A percentile compares a stretch with the other conserved stretches of the same genome.
Conservation (phyloP, 768 basidiomycete genomes). For the Mrakia gelida region DNA sequence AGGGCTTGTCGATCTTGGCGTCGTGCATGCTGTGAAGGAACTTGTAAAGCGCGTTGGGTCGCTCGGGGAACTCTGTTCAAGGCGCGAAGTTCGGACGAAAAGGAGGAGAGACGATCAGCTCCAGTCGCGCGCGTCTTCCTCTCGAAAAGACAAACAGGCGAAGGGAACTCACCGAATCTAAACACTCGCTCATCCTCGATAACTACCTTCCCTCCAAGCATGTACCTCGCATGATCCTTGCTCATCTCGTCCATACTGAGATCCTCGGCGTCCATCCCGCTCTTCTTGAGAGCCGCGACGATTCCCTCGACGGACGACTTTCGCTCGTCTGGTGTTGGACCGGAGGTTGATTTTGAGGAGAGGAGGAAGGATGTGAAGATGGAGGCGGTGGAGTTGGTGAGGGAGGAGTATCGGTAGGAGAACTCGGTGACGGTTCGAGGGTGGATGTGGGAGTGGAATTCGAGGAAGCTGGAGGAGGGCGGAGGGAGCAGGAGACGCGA, state of each 20-base stretch:
- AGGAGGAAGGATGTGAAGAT: constrained; percentile 89
- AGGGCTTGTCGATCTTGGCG: constrained; percentile 48
- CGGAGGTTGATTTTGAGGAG: constrained; percentile 51
- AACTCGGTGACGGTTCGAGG: constrained; percentile 94
- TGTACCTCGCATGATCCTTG: constrained; percentile 88
- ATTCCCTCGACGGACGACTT: constrained; percentile 50
- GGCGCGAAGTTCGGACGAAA: background rate
- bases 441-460: constrained; percentile 77
- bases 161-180: constrained; percentile 69
- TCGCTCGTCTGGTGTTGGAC: constrained; percentile 44
- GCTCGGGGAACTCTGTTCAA: constrained; percentile 82
- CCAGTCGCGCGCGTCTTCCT: background rate
- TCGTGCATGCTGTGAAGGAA: constrained; percentile 77
- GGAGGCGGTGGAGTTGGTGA: constrained; percentile 62
- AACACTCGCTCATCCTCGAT: constrained; percentile 84
- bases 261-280: constrained; percentile 78
- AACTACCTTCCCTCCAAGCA: constrained; percentile 77
- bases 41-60: constrained; percentile 82
- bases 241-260: constrained; percentile 93
- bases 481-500: background rate
- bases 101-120: background rate
- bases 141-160: background rate
- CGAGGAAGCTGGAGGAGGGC: constrained; percentile 62
- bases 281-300: constrained; percentile 57
- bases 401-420: constrained; percentile 69